phyloP scores from a whole-genome alignment of 768 basidiomycete species.

The Mycena galopus region DNA sequence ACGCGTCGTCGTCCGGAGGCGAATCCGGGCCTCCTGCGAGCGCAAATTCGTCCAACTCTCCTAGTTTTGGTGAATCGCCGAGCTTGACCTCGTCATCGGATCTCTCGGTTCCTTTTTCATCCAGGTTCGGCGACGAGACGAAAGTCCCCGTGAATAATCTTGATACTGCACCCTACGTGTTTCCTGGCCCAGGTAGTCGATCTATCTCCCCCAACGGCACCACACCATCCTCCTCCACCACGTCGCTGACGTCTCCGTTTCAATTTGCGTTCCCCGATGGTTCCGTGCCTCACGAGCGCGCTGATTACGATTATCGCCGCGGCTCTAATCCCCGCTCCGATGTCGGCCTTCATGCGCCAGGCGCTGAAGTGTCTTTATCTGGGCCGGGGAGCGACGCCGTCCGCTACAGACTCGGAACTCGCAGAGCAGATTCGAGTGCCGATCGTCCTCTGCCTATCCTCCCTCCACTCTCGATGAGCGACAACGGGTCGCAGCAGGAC shows the following conservation, averaged over 20 bases:
- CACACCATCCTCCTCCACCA: constrained; percentile 72
- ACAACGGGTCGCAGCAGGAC: constrained; percentile 65
- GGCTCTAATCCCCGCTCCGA: constrained; percentile 67
- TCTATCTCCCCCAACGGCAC: constrained; percentile 80
- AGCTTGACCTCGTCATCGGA: constrained; percentile 57
- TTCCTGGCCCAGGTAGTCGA: constrained; percentile 72
- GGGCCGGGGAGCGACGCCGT: constrained; percentile 66
- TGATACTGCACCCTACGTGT: constrained; percentile 69
- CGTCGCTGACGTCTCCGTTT: constrained; percentile 75
- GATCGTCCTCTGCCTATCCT: constrained; percentile 64
- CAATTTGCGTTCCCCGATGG: constrained; percentile 75
- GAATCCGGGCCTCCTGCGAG: constrained; percentile 56
- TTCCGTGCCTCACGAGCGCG: constrained; percentile 64
- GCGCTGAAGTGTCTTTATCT: constrained; percentile 73
- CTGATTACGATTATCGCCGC: constrained; percentile 78
- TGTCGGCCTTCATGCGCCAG: constrained; percentile 68
- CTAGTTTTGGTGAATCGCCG: constrained; percentile 70
- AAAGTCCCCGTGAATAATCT: constrained; percentile 65
- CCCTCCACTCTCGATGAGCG: constrained; percentile 64
- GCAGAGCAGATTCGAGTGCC: constrained; percentile 61
- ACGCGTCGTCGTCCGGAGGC: constrained; percentile 55
- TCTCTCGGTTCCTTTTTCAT: constrained; percentile 32
- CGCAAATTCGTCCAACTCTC: constrained; percentile 64
- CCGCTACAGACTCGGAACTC: constrained; percentile 69
- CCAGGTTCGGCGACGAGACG: constrained; percentile 68